Percentiles rank a stretch among this genome's conserved stretches.
Evolutionary conservation across 2,329 filamentous ascomycete genomes (phyloP).

Genomic region (Xylariaceae sp.): DNA sequence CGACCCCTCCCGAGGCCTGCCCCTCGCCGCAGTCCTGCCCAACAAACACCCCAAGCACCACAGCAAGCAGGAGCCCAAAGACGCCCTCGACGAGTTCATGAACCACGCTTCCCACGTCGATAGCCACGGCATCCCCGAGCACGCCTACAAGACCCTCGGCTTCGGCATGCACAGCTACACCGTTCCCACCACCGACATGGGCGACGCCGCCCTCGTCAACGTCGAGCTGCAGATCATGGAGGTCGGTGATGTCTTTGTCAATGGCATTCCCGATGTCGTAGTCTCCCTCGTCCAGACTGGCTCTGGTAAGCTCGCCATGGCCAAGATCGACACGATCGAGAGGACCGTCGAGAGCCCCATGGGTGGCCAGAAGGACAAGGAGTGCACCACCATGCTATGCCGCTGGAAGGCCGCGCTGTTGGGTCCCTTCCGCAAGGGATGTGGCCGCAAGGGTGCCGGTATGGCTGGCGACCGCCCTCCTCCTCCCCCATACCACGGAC

Average conservation of each 20-base stretch:
- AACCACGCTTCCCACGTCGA: constrained; percentile 29
- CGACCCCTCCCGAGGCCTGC: constrained; percentile 42
- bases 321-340: constrained; percentile 41
- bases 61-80: background rate
- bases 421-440: constrained; percentile 38
- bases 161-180: constrained; percentile 46
- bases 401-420: constrained; percentile 52
- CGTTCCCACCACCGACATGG: constrained; percentile 43
- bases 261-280: constrained; percentile 53
- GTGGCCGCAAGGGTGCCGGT: constrained; percentile 30
- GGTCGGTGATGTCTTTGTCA: constrained; percentile 55
- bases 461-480: background rate
- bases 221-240: constrained; percentile 59
- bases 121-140: constrained; percentile 29
- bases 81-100: constrained; percentile 5
- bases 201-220: constrained; percentile 48
- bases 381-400: constrained; percentile 47
- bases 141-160: constrained; percentile 40
- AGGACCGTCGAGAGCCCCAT: constrained; percentile 21
- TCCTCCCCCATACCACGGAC: background rate
- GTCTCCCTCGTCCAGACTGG: constrained; percentile 62
- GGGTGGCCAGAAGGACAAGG: constrained; percentile 30
- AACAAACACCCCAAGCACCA: constrained; percentile 19
- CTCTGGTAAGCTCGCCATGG: constrained; percentile 54
- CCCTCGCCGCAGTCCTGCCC: constrained; percentile 46